These are phyloP conservation scores for Heteromeles arbutifolia DNA, from an alignment of 306 rosid genomes.

Conservation along the genomic window DNA sequence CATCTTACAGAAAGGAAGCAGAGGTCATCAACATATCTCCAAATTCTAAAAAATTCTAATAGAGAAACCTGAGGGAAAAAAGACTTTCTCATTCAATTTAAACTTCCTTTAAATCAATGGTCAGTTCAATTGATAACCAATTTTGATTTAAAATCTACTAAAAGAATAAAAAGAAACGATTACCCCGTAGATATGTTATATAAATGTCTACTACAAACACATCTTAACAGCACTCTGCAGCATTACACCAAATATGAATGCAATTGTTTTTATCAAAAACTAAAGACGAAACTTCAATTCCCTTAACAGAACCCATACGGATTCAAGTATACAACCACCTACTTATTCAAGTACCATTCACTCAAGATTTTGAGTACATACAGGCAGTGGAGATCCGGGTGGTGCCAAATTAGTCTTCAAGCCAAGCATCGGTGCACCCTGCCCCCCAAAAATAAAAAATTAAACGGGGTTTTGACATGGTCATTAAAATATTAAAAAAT, in stretches of 20 bases:
- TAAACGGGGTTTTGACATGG: constrained; percentile 14
- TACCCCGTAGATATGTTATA: background rate
- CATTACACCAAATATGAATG: background rate
- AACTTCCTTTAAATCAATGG: background rate
- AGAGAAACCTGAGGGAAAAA: background rate
- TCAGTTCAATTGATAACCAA: background rate
- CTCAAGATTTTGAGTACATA: constrained; percentile 31
- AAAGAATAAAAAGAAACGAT: background rate
- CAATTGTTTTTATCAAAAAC: background rate
- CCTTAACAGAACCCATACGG: background rate
- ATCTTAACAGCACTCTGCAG: background rate
- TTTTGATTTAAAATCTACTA: background rate
- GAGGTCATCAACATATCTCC: background rate
- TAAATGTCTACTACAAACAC: background rate
- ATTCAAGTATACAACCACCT: background rate
- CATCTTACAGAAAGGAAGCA: background rate
- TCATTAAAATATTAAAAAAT: background rate
- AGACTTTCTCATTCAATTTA: background rate
- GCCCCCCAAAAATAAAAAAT: constrained; percentile 19
- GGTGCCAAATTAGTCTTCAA: constrained; percentile 51
- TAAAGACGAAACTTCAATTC: background rate
- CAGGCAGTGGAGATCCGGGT: constrained; percentile 60
- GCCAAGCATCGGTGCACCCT: constrained; percentile 69
- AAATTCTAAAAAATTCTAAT: background rate
- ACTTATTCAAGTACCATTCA: background rate